Evolutionary conservation across 768 basidiomycete species (phyloP).

Genomic region (Suillus ampliporus): DNA sequence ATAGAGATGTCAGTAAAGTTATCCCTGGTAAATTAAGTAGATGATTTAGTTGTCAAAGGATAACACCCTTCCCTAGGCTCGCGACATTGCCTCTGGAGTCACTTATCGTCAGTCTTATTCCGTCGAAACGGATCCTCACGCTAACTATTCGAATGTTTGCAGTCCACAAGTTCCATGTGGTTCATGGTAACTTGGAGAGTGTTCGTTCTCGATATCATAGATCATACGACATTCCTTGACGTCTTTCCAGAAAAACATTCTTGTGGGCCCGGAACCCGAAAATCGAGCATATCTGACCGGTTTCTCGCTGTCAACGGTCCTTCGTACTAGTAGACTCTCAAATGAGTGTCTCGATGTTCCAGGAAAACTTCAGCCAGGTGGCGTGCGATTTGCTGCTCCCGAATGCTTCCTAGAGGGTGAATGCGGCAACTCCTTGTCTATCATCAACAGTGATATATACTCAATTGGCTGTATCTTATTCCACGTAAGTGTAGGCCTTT

Average conservation of each 20-base stretch:
- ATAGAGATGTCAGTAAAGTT: neutral
- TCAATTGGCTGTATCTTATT: conserved; percentile 1
- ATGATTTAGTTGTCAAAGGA: neutral
- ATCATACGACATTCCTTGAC: neutral
- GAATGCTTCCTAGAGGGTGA: neutral
- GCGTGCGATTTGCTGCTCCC: conserved; percentile 3
- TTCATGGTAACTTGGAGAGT: conserved; percentile 4
- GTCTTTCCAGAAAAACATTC: neutral
- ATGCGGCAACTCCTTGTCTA: neutral
- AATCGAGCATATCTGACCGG: conserved; percentile 4
- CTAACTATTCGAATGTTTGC: neutral
- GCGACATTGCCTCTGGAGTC: conserved; percentile 1
- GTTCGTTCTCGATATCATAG: neutral
- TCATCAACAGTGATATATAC: conserved; percentile 1
- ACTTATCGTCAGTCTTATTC: conserved; percentile 1
- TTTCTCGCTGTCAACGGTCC: neutral
- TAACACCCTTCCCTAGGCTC: neutral
- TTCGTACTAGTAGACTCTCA: neutral
- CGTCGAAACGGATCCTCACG: no score
- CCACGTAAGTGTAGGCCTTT: neutral
- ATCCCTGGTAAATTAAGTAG: neutral
- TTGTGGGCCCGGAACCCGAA: neutral
- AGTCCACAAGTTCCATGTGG: neutral
- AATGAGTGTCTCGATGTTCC: neutral
- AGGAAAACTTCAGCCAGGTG: neutral